A percentile compares a stretch with the other conserved stretches of the same genome.
These are phyloP conservation scores for Sinapis alba DNA, from an alignment of 441 rosid genomes.

Conservation along the genomic window DNA sequence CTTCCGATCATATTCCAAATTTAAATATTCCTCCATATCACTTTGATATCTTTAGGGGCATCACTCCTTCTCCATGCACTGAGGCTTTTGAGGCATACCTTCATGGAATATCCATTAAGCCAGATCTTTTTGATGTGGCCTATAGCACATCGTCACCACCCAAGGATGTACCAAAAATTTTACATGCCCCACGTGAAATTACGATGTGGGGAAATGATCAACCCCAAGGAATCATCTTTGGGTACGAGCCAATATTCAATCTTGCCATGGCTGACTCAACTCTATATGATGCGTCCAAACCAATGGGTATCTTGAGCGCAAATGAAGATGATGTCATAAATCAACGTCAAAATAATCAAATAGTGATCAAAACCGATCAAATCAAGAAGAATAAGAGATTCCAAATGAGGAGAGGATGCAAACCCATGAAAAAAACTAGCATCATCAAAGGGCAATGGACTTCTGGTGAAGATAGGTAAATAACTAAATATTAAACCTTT, in stretches of 20 bases:
- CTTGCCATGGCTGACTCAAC: slow-evolving; percentile 14
- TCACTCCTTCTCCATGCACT: slow-evolving; percentile 16
- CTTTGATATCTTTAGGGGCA: background rate
- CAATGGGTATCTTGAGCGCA: background rate
- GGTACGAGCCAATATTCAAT: background rate
- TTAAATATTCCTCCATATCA: background rate
- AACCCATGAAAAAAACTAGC: slow-evolving; percentile 34
- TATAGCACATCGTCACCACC: background rate
- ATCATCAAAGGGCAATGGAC: slow-evolving; percentile 81
- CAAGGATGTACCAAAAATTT: background rate
- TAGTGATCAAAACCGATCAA: background rate
- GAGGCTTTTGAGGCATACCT: slow-evolving; percentile 15
- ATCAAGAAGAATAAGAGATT: slow-evolving; percentile 30
- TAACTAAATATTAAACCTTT: slow-evolving; percentile 39
- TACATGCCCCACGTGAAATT: background rate
- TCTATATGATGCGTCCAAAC: background rate
- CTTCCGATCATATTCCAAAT: background rate
- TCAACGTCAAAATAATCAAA: background rate
- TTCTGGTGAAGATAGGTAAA: slow-evolving; percentile 66
- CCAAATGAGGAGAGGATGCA: slow-evolving; percentile 27
- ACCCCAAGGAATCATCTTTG: slow-evolving; percentile 3
- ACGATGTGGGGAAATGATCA: slow-evolving; percentile 14
- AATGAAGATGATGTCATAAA: background rate
- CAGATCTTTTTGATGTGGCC: background rate
- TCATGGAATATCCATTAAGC: slow-evolving; percentile 6